Evolutionary conservation across 352 stramenopile species (phyloP).

Genomic region (Globisporangium perplexum): DNA sequence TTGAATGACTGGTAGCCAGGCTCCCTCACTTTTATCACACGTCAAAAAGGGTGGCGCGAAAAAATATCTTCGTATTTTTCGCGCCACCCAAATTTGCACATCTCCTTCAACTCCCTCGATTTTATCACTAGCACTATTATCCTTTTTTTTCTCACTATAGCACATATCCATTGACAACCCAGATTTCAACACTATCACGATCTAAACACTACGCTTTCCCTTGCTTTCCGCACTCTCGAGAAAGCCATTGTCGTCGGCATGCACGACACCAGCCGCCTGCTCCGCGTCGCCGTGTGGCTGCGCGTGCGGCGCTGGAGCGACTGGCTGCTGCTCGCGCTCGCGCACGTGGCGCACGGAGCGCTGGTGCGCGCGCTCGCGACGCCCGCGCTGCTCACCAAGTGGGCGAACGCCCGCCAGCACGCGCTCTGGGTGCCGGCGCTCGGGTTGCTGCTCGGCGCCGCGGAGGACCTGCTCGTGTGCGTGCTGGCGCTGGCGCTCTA

Average conservation of each 20-base stretch:
- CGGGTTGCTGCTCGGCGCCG: slow-evolving; percentile 32
- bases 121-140: too few relatives aligned
- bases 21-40: not conserved
- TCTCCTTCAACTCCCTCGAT: not conserved
- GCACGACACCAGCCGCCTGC: not conserved
- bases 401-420: slow-evolving; percentile 48
- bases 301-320: slow-evolving; percentile 43
- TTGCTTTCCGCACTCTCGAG: not conserved
- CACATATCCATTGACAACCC: too few relatives aligned
- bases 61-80: not conserved
- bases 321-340: slow-evolving; percentile 22
- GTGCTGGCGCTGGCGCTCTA: slow-evolving; percentile 19
- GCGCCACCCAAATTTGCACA: not conserved
- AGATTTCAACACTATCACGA: too few relatives aligned
- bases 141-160: not conserved
- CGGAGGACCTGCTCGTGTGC: slow-evolving; percentile 48
- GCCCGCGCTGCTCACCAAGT: slow-evolving; percentile 31
- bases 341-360: slow-evolving; percentile 29
- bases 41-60: not conserved
- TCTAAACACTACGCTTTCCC: not conserved
- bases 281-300: slow-evolving; percentile 31
- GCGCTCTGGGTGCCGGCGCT: slow-evolving; percentile 22
- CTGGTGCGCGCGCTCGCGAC: slow-evolving; percentile 24
- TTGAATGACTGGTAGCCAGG: not conserved
- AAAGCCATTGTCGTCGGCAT: not conserved